Evolutionary conservation across 306 rosid species (phyloP).

Genomic region (Rubus idaeus): DNA sequence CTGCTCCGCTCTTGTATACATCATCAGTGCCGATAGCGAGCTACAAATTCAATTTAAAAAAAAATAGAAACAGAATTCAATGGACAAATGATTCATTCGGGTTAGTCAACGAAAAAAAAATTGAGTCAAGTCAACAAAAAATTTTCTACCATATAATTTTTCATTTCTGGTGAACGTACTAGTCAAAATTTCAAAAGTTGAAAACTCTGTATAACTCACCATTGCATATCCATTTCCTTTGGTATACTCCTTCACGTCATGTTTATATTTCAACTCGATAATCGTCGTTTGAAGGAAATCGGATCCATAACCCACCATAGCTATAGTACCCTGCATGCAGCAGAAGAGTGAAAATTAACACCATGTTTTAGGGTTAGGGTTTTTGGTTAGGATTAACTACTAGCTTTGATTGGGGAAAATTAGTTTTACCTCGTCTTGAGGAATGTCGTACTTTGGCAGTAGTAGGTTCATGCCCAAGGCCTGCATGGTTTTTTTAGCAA

Average conservation of each 20-base stretch:
- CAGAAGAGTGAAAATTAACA: background rate
- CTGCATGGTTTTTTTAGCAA: conserved; percentile 4
- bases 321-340: conserved; percentile 11
- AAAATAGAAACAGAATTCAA: background rate
- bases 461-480: conserved; percentile 18
- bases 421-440: background rate
- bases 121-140: background rate
- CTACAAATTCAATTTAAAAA: background rate
- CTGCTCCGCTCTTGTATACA: conserved; percentile 18
- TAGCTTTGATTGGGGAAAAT: background rate
- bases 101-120: background rate
- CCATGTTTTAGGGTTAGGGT: background rate
- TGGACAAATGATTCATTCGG: background rate
- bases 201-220: background rate
- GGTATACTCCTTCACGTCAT: background rate
- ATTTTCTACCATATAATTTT: background rate
- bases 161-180: background rate
- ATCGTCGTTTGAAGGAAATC: conserved; percentile 8
- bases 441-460: background rate
- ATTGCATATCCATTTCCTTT: conserved; percentile 25
- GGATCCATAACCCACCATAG: conserved; percentile 21
- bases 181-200: background rate
- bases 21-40: conserved; percentile 25
- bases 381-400: background rate
- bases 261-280: conserved; percentile 21